These are phyloP conservation scores for Aegilops sharonensis DNA, from an alignment of 176 grass and related monocot species.

Conservation along the genomic window DNA sequence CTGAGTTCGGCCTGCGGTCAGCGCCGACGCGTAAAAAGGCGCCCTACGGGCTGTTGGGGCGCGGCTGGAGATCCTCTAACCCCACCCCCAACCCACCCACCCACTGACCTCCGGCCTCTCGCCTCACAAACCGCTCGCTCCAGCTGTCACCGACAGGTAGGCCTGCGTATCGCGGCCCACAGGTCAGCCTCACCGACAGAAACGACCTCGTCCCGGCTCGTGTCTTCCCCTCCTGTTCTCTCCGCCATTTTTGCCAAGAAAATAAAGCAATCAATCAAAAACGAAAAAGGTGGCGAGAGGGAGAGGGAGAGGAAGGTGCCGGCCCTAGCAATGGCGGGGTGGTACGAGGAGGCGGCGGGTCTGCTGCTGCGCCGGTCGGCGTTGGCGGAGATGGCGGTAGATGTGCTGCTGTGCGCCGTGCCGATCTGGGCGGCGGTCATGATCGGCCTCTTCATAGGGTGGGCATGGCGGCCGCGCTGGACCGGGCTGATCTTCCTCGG, in stretches of 20 bases:
- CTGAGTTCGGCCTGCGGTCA: too few species aligned
- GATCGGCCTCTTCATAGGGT: conserved; percentile 85
- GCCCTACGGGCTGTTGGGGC: too few species aligned
- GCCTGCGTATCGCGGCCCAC: not conserved
- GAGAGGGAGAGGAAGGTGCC: not conserved
- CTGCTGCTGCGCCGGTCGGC: conserved; percentile 68
- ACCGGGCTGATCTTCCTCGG: conserved; percentile 89
- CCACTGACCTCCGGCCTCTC: not conserved
- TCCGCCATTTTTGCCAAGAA: conserved; percentile 4
- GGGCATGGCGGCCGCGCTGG: conserved; percentile 95
- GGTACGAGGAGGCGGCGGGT: conserved; percentile 60
- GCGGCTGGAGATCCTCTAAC: too few species aligned
- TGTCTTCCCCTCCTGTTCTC: not conserved
- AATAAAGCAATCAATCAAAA: not conserved
- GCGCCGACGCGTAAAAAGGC: too few species aligned
- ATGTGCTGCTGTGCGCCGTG: conserved; percentile 84
- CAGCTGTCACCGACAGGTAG: not conserved
- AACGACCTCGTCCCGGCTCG: not conserved
- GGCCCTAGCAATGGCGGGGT: conserved; percentile 59
- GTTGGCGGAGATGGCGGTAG: conserved; percentile 82
- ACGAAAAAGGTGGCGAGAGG: not conserved
- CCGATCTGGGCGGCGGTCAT: conserved; percentile 99
- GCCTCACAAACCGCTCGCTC: not conserved
- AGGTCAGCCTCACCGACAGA: conserved; percentile 15
- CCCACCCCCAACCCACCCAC: not conserved